Base-by-base conservation (phyloP, 1,284 basidiomycete genomes). In the Ustilago trichophora region DNA sequence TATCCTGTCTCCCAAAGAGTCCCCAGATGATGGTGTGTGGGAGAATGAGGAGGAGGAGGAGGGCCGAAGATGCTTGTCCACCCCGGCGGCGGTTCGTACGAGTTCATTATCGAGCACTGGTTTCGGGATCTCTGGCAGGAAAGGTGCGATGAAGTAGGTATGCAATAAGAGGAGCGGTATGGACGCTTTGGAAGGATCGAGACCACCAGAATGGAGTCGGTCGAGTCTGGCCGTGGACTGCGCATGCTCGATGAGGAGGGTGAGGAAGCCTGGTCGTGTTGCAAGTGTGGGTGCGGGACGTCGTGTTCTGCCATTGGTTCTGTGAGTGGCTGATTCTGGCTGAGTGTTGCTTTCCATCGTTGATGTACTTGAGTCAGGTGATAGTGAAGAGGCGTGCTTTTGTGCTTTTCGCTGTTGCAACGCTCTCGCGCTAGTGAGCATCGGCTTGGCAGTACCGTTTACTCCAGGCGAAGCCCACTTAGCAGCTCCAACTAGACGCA, bases 131-230 rank as follows among this genome's bases (percentile, higher is more conserved):
- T 59, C 64, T 6, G 63, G 67, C n/a, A 68, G 29, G 45, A 76
- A 76, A 5, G 75, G 75, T 0, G 73, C 72, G 46, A 76, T 57
- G 36, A 76, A 76, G 54, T 76, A 76, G 13, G 75, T 76, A 35
- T 75, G 73, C 15, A 75, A 52, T n/a, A 76, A 52, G 2, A 76
- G 42, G 9, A 76, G 45, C 1, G 66, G 72, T 10, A 73, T 48
- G 1, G 72, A 71, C 9, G 62, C 32, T 38, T 68, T 50, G 10
- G 55, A 51, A 5, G 55, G 53, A 21, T 59, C 42, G 10, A 48
- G 26, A 1, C 35, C 53, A 32, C 51, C 45, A 15, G 59, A 31
- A 24, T 62, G 58, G 16, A 56, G 34, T 8, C 60, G 35, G 36
- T 67, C 55, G 43, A 65, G 41, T 19, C 48, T 35, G 27, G 58